Percentiles rank a stretch among this genome's conserved stretches.
Conservation (phyloP, 2,329 filamentous ascomycete species). For the Alternaria metachromatica region DNA sequence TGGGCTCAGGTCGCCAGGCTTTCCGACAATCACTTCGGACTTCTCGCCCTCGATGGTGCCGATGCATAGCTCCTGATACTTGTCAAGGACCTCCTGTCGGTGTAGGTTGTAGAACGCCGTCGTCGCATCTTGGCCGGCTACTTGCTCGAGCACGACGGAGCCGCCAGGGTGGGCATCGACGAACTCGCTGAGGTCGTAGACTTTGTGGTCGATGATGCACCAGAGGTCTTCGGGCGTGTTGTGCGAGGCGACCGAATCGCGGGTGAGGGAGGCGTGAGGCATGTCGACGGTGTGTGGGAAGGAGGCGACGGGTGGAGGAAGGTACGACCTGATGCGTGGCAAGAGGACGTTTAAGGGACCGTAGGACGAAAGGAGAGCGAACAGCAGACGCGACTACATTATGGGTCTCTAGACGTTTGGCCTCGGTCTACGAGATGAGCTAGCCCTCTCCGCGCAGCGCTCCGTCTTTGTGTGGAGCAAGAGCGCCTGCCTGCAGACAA, state of each 20-base stretch:
- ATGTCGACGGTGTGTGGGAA: constrained; percentile 23
- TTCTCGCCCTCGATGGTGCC: constrained; percentile 78
- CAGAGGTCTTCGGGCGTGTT: constrained; percentile 77
- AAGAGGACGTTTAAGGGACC: not conserved
- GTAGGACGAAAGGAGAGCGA: constrained; percentile 2
- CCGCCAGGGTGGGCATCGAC: constrained; percentile 85
- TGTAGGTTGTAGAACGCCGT: constrained; percentile 90
- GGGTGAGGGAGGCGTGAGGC: constrained; percentile 51
- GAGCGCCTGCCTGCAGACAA: constrained; percentile 2
- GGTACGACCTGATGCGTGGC: not conserved
- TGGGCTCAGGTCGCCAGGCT: constrained; percentile 73
- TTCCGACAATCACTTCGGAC: constrained; percentile 72
- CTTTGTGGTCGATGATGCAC: constrained; percentile 85
- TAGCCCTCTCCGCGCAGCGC: constrained; percentile 23
- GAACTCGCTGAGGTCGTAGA: constrained; percentile 88
- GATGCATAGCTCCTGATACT: constrained; percentile 77
- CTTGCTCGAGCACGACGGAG: constrained; percentile 77
- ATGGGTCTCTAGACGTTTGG: constrained; percentile 11
- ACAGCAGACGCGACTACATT: constrained; percentile 14
- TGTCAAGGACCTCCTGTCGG: constrained; percentile 84
- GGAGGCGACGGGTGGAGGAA: not conserved
- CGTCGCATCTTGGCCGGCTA: constrained; percentile 83
- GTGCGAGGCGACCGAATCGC: constrained; percentile 73
- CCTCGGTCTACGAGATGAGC: constrained; percentile 24
- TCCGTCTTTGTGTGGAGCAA: constrained; percentile 22